Evolutionary conservation across 129 eudicot species (phyloP).

Genomic region (Chrysanthemum makinoi): DNA sequence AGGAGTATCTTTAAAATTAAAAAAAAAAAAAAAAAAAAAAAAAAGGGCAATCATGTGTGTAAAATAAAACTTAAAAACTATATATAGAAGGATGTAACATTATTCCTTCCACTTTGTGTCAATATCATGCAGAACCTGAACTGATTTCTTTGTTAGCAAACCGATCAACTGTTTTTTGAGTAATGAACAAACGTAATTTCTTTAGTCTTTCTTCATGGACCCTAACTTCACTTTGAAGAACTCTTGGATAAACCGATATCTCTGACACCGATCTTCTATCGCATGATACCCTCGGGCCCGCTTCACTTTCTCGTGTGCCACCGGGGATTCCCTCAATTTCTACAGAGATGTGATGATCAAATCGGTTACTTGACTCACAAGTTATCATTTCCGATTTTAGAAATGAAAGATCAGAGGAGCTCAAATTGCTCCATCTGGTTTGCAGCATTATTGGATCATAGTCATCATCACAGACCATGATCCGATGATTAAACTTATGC

Average conservation of each 20-base stretch:
- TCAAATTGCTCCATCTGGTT: constrained; percentile 77
- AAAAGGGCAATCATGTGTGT: too few relatives aligned
- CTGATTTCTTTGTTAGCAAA: constrained; percentile 54
- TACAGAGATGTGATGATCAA: constrained; percentile 15
- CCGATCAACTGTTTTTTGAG: constrained; percentile 67
- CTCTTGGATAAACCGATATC: constrained; percentile 59
- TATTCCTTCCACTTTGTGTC: too few relatives aligned
- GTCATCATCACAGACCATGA: constrained; percentile 43
- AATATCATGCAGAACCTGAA: background rate
- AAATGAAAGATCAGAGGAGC: constrained; percentile 65
- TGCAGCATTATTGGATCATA: constrained; percentile 16
- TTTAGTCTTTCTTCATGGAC: constrained; percentile 49
- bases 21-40: too few relatives aligned
- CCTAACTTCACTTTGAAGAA: constrained; percentile 27
- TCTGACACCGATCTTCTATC: constrained; percentile 74
- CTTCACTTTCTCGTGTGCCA: constrained; percentile 1
- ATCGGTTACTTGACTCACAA: constrained; percentile 41
- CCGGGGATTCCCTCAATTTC: background rate
- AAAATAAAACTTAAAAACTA: too few relatives aligned
- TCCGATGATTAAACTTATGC: constrained; percentile 66
- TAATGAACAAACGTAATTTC: constrained; percentile 75
- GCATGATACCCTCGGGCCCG: background rate
- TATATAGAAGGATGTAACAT: too few relatives aligned
- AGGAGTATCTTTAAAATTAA: too few relatives aligned
- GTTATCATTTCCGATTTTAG: constrained; percentile 69